Base-by-base conservation (phyloP, 148 eudicot genomes). In the Rheum nobile region DNA sequence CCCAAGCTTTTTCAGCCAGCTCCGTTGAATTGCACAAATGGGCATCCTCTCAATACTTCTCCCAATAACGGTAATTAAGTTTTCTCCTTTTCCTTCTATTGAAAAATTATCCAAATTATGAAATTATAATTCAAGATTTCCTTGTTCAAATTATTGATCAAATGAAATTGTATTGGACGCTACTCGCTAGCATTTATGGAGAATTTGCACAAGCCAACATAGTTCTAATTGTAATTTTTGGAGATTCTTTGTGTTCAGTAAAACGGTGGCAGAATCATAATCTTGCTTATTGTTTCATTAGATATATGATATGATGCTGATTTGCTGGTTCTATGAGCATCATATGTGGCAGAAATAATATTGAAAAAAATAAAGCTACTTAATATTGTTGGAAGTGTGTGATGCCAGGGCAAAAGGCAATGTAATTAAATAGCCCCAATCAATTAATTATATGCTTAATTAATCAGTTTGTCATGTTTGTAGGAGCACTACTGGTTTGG, bases 11-110 rank as follows among this genome's bases (percentile, higher is more conserved):
- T 82, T 70, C 61, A 86, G 81, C 71, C 79, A 84, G 72, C 84
- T 92, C 44, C 81, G 77, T 75, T 88, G 44, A 86, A 81, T 65
- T 85, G 82, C n/a, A 75, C 89, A 67, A 90, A 90, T 87, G 93
- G 96, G 83, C 71, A 79, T 76, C 85, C 92, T 75, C 80, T 85
- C 3, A 83, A 85, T 84, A 80, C 85, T 75, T 81, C 88, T 82
- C 74, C 83, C 68, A 83, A 75, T 39, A 87, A 87, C 82, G 89
- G 91, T 90, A n/a, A n/a, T n/a, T n/a, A 26, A 74, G 78, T 71
- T 75, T 46, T 37, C 14, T 68, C 22, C 28, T 71, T 71, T 43
- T 24, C 14, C 22, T 72, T n/a, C 17, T 19, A 50, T 50, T 4
- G 24, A 32, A 22, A 50, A 26, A 9, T 55, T 8, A 55, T 61